Conservation (phyloP, 2,329 filamentous ascomycete species). For the Colletotrichum incanum region DNA sequence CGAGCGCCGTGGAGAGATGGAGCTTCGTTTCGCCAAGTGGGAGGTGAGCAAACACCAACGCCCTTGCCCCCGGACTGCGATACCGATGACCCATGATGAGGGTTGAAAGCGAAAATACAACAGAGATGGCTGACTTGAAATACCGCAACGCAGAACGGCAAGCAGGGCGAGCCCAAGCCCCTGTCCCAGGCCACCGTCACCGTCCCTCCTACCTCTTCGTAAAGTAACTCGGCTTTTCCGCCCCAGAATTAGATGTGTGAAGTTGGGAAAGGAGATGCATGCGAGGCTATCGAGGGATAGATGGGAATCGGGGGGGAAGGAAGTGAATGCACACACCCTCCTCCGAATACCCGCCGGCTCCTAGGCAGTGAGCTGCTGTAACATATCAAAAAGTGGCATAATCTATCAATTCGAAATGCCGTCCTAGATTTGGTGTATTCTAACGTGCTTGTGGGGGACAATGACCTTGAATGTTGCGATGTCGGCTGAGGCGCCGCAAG, state of each 20-base stretch:
- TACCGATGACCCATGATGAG: conserved; percentile 6
- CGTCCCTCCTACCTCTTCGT: conserved; percentile 56
- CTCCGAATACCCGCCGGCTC: conserved; percentile 39
- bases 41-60: conserved; percentile 74
- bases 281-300: conserved; percentile 31
- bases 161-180: conserved; percentile 89
- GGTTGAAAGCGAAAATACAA: conserved; percentile 2
- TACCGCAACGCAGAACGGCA: conserved; percentile 83
- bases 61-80: background rate
- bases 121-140: conserved; percentile 44
- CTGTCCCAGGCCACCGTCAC: conserved; percentile 72
- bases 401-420: conserved; percentile 40
- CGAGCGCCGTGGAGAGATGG: conserved; percentile 91
- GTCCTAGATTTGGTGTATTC: background rate
- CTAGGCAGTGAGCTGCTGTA: conserved; percentile 38
- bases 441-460: conserved; percentile 6
- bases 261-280: conserved; percentile 2
- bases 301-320: conserved; percentile 16
- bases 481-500: conserved; percentile 23
- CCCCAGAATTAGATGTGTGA: conserved; percentile 17
- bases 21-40: conserved; percentile 95
- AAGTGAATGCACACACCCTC: conserved; percentile 26
- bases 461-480: conserved; percentile 27
- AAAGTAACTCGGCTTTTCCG: conserved; percentile 45
- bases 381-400: conserved; percentile 41